Base-by-base conservation (phyloP, 352 stramenopile species). In the Phytopythium ostracodes region DNA sequence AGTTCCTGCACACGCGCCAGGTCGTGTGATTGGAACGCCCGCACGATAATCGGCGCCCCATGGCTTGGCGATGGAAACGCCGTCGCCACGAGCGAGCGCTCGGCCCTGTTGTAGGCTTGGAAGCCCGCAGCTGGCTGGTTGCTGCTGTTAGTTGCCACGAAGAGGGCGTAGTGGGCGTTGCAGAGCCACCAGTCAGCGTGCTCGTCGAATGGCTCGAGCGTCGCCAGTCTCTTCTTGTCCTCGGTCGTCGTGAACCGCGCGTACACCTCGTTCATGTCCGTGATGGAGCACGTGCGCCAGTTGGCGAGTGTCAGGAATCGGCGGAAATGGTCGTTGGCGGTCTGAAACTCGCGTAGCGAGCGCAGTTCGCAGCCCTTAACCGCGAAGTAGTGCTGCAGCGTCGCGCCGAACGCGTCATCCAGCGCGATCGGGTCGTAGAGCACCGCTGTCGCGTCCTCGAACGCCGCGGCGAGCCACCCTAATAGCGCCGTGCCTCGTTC, bases 181-280 rank as follows among this genome's bases (percentile, higher is more conserved):
- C 73, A 79, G 29, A 89, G 61, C 35, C 65, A 68, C 83, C 76
- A 88, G 64, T 92, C 83, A 17, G 71, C 70, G 57, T 75, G 86
- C 43, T 92, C 83, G 57, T 92, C 83, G 52, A 92, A 92, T 8
- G 70, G 66, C 43, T 92, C 83, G 25, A 90, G 68, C 2, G 60
- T 43, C n/a, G 70, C 43, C n/a, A 89, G 29, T 20, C 77, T 76
- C 27, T 57, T 50, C 47, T 81, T 83, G 56, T 90, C 81, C n/a
- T 71, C 51, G 18, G 36, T 25, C 38, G 44, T 72, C 12, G 70
- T 78, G 12, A 73, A 76, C 4, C 49, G 63, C 4, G 67, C 59
- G 54, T 80, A 87, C 12, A 90, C 68, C 10, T 72, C 65, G 44
- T 92, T 92, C 80, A 92, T 89, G 36, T 90, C 75, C 12, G 83